Evolutionary conservation across 192 early-diverging fungal genomes (phyloP).

Genomic region (Entophlyctis helioformis): DNA sequence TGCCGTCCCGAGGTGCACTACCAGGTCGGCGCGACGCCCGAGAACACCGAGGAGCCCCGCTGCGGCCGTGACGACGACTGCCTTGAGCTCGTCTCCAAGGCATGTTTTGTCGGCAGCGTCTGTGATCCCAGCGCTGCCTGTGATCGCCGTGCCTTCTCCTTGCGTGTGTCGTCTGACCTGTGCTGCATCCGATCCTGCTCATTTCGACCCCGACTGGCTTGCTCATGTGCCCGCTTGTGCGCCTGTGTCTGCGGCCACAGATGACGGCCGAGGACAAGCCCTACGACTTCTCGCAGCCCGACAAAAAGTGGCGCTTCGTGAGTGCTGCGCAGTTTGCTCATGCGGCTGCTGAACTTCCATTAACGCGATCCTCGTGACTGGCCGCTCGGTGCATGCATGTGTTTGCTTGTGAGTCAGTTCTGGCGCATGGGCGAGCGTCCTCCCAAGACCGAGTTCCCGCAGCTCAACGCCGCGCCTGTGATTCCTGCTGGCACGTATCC

Average conservation of each 20-base stretch:
- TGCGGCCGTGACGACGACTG: conserved; percentile 51
- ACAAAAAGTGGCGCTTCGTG: conserved; percentile 63
- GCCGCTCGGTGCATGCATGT: background rate
- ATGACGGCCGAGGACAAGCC: conserved; percentile 43
- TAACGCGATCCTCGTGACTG: background rate
- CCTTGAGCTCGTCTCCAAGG: conserved; percentile 39
- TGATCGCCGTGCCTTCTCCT: too few species aligned
- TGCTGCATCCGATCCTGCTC: too few species aligned
- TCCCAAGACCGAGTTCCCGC: conserved; percentile 39
- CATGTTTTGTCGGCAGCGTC: too few species aligned
- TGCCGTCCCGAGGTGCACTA: conserved; percentile 41
- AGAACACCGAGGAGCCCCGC: conserved; percentile 51
- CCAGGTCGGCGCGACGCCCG: conserved; percentile 51
- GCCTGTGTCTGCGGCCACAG: too few species aligned
- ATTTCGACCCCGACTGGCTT: too few species aligned
- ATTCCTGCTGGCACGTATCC: conserved; percentile 32
- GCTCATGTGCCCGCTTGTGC: too few species aligned
- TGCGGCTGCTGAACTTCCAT: too few species aligned
- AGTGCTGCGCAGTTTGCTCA: background rate
- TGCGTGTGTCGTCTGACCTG: too few species aligned
- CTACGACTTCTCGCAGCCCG: conserved; percentile 34
- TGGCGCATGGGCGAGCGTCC: conserved; percentile 51
- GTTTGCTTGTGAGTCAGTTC: conserved; percentile 22
- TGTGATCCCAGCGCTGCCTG: too few species aligned
- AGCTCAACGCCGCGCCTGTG: conserved; percentile 51